phyloP scores from a whole-genome alignment of 371 early-diverging fungal species.

The Mucor lusitanicus region DNA sequence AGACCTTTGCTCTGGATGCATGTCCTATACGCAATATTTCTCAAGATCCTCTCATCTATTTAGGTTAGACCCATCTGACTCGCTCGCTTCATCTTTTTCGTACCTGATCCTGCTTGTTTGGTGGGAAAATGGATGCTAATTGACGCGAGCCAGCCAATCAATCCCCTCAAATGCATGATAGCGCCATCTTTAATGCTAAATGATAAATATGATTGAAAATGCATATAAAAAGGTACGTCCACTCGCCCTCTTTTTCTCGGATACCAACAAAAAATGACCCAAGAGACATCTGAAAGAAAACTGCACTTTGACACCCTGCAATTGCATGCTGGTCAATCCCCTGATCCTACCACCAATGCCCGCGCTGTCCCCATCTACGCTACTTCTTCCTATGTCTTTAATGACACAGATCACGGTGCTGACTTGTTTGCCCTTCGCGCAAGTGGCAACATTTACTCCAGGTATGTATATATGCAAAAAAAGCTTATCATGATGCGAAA shows the following conservation, averaged over 20 bases:
- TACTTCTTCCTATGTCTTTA: constrained; percentile 78
- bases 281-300: not conserved
- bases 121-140: not conserved
- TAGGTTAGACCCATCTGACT: not conserved
- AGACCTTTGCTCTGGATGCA: too few relatives aligned
- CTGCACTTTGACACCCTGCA: constrained; percentile 85
- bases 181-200: not conserved
- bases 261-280: not conserved
- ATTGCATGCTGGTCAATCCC: constrained; percentile 84
- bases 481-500: not conserved
- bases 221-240: not conserved
- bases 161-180: not conserved
- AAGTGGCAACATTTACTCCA: constrained; percentile 78
- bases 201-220: not conserved
- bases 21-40: too few relatives aligned
- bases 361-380: constrained; percentile 91
- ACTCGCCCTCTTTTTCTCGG: not conserved
- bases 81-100: not conserved
- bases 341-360: constrained; percentile 72
- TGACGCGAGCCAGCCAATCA: not conserved
- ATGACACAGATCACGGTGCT: constrained; percentile 76
- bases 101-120: not conserved
- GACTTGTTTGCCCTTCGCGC: constrained; percentile 73
- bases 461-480: constrained; percentile 40
- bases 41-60: not conserved